phyloP scores from a whole-genome alignment of 768 basidiomycete genomes.

The Floccularia luteovirens region DNA sequence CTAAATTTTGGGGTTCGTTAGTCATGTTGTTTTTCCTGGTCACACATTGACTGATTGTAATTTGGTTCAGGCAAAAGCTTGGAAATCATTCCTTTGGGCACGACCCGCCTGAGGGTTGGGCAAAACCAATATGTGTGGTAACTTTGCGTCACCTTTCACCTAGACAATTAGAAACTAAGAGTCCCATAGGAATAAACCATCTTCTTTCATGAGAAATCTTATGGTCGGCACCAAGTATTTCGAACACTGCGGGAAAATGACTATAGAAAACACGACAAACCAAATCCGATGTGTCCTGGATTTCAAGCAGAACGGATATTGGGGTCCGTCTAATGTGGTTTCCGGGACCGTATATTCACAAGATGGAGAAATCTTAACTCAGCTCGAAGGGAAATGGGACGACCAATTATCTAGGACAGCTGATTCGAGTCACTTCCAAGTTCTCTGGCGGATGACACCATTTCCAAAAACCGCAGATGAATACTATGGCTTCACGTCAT shows the following conservation, averaged over 20 bases:
- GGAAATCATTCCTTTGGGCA: constrained; percentile 79
- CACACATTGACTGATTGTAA: constrained; percentile 8
- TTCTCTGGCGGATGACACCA: constrained; percentile 71
- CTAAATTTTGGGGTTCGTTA: constrained; percentile 83
- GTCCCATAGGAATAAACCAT: constrained; percentile 66
- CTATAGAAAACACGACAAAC: constrained; percentile 54
- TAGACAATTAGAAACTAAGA: neutral
- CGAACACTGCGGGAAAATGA: constrained; percentile 78
- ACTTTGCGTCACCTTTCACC: constrained; percentile 10
- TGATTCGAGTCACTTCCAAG: constrained; percentile 59
- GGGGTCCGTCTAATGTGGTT: constrained; percentile 72
- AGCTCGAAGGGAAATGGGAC: constrained; percentile 89
- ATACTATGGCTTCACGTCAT: constrained; percentile 80
- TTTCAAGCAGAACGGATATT: constrained; percentile 83
- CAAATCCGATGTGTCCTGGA: constrained; percentile 62
- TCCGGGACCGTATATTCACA: constrained; percentile 49
- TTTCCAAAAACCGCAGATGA: constrained; percentile 67
- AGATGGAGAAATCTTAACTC: constrained; percentile 45
- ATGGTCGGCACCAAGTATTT: constrained; percentile 90
- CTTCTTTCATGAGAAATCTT: constrained; percentile 82
- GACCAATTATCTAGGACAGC: constrained; percentile 67
- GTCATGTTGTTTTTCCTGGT: constrained; percentile 1
- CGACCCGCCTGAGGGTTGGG: constrained; percentile 58
- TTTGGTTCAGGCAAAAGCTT: constrained; percentile 73
- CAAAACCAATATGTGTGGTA: constrained; percentile 69